Percentiles rank a stretch among this genome's conserved stretches.
These are phyloP conservation scores for Didymosphaeria variabile DNA, from an alignment of 2,329 filamentous ascomycete species.

Conservation along the genomic window DNA sequence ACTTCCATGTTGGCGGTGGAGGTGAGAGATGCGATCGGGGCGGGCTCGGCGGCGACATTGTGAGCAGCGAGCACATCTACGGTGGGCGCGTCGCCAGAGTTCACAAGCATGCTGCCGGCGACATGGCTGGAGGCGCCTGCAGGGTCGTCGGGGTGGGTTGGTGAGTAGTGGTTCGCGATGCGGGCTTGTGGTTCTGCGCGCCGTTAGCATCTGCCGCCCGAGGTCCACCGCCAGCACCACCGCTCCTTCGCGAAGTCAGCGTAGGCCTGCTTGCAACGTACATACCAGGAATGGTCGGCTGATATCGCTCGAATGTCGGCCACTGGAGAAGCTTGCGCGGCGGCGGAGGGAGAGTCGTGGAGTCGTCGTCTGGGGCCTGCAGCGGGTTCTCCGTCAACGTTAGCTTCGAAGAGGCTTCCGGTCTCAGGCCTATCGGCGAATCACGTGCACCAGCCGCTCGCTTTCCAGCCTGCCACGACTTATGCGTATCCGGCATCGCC, in stretches of 20 bases:
- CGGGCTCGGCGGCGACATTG: constrained; percentile 35
- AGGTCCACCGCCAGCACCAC: constrained; percentile 6
- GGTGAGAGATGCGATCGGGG: constrained; percentile 29
- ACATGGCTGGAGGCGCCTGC: constrained; percentile 33
- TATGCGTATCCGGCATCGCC: not conserved
- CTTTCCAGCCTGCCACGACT: not conserved
- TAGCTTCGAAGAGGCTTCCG: not conserved
- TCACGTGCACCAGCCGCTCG: constrained; percentile 23
- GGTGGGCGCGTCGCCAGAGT: constrained; percentile 25
- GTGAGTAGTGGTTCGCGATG: not conserved
- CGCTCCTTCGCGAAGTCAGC: not conserved
- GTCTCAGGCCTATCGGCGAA: constrained; percentile 11
- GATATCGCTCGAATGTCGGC: not conserved
- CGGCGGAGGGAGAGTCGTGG: not conserved
- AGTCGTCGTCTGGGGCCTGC: not conserved
- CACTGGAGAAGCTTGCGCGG: not conserved
- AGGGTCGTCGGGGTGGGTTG: constrained; percentile 8
- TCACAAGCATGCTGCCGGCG: constrained; percentile 45
- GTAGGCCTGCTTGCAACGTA: not conserved
- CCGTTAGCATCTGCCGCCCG: constrained; percentile 26
- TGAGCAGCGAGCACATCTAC: constrained; percentile 26
- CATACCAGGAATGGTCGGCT: constrained; percentile 2
- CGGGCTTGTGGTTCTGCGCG: constrained; percentile 26
- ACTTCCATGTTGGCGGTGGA: constrained; percentile 37
- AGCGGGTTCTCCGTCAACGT: not conserved